A percentile compares a stretch with the other conserved stretches of the same genome.
Conservation (phyloP, 306 rosid genomes). For the Malus asiatica region DNA sequence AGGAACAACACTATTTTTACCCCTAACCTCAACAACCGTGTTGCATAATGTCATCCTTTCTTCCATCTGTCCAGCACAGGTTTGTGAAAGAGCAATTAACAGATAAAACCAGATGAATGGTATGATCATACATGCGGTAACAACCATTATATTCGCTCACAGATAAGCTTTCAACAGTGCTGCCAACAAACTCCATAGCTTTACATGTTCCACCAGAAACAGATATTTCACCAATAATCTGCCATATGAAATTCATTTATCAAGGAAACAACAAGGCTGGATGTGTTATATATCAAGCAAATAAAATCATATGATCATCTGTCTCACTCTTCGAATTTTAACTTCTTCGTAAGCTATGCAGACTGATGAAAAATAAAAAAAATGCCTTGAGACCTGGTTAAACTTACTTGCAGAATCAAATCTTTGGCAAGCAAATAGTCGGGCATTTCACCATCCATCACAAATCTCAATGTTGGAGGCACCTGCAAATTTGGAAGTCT, state of each 20-base stretch:
- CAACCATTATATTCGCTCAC: conserved; percentile 27
- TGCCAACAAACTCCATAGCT: conserved; percentile 87
- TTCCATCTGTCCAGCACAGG: conserved; percentile 54
- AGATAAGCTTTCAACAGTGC: conserved; percentile 79
- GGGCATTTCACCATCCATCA: conserved; percentile 93
- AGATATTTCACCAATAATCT: conserved; percentile 90
- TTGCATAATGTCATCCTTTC: conserved; percentile 92
- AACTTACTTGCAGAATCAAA: conserved; percentile 80
- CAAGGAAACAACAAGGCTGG: background rate
- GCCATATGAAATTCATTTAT: conserved; percentile 9
- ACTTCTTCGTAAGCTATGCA: background rate
- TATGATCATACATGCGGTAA: background rate
- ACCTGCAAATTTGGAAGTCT: conserved; percentile 39
- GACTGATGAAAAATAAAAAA: background rate
- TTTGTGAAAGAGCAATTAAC: background rate
- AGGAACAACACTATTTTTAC: conserved; percentile 81
- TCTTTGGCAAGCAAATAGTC: conserved; percentile 89
- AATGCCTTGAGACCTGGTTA: background rate
- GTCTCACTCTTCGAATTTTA: background rate
- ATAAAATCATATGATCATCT: background rate
- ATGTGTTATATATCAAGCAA: background rate
- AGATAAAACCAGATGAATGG: background rate
- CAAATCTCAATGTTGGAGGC: conserved; percentile 83
- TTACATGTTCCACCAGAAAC: conserved; percentile 92
- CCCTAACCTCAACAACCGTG: conserved; percentile 92